Evolutionary conservation across 805 yeast species (phyloP).

Genomic region (Wickerhamiella spandovensis): DNA sequence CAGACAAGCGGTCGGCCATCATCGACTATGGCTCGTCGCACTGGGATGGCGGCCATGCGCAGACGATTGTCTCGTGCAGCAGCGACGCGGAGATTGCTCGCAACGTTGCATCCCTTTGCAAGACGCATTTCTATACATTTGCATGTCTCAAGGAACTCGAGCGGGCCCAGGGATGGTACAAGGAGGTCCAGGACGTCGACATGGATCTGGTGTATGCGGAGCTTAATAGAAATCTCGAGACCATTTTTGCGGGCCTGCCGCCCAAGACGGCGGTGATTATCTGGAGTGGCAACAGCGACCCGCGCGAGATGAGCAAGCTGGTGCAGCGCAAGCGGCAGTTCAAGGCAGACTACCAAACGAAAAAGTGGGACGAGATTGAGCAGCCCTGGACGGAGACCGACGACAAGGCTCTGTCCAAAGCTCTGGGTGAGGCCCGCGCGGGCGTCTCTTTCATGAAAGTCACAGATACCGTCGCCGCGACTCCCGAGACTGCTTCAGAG

Average conservation of each 20-base stretch:
- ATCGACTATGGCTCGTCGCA: slow-evolving; percentile 26
- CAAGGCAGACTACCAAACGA: slow-evolving; percentile 31
- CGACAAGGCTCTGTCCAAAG: slow-evolving; percentile 33
- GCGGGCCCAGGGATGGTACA: slow-evolving; percentile 20
- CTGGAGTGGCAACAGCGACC: slow-evolving; percentile 51
- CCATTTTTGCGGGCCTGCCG: slow-evolving; percentile 42
- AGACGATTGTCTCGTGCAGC: slow-evolving; percentile 31
- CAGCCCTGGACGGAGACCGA: slow-evolving; percentile 41
- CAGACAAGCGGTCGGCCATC: slow-evolving; percentile 20
- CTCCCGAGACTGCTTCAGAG: too few relatives aligned
- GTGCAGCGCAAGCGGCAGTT: slow-evolving; percentile 32
- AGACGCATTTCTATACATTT: slow-evolving; percentile 36
- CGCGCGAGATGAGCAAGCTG: slow-evolving; percentile 32
- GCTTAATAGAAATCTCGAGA: slow-evolving; percentile 34
- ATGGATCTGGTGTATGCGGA: slow-evolving; percentile 19
- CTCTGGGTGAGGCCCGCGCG: slow-evolving; percentile 41
- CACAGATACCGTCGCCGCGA: too few relatives aligned
- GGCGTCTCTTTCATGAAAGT: slow-evolving; percentile 47
- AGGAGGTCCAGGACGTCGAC: slow-evolving; percentile 10
- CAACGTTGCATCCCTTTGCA: slow-evolving; percentile 26
- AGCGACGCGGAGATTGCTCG: slow-evolving; percentile 50
- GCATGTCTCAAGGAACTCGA: slow-evolving; percentile 50
- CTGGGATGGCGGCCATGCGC: slow-evolving; percentile 24
- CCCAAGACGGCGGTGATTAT: slow-evolving; percentile 46
- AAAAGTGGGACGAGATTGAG: slow-evolving; percentile 32